phyloP scores from a whole-genome alignment of 2,329 filamentous ascomycete species.

The Claviceps maximensis region DNA sequence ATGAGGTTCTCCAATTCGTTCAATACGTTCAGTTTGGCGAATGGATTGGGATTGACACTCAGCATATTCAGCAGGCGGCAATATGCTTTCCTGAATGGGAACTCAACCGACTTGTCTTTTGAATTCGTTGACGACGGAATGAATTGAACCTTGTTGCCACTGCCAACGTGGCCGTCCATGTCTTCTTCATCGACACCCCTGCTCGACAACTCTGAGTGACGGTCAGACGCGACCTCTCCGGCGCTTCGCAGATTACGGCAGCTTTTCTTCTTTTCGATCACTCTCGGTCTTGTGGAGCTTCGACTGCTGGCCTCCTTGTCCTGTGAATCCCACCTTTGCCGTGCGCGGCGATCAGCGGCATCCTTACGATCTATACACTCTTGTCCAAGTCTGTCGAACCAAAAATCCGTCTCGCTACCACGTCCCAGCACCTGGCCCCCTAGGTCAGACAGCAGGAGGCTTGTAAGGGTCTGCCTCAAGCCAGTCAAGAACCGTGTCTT shows the following conservation, averaged over 20 bases:
- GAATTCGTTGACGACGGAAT: background rate
- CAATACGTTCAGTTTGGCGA: constrained; percentile 69
- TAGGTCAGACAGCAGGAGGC: constrained; percentile 77
- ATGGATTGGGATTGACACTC: constrained; percentile 77
- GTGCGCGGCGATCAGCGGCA: constrained; percentile 34
- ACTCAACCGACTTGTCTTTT: constrained; percentile 31
- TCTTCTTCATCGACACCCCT: constrained; percentile 29
- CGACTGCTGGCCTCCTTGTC: constrained; percentile 26
- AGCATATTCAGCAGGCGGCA: constrained; percentile 71
- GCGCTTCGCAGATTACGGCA: constrained; percentile 48
- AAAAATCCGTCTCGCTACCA: constrained; percentile 85
- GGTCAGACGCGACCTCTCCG: constrained; percentile 26
- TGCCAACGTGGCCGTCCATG: constrained; percentile 12
- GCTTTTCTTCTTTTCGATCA: constrained; percentile 54
- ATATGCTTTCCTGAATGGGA: constrained; percentile 73
- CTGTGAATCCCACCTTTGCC: constrained; percentile 26
- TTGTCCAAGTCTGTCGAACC: constrained; percentile 61
- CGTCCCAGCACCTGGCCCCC: constrained; percentile 74
- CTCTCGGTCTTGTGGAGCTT: constrained; percentile 34
- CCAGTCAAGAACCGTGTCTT: constrained; percentile 69
- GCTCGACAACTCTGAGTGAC: constrained; percentile 25
- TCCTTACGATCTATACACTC: constrained; percentile 52
- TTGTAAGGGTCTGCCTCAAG: constrained; percentile 66
- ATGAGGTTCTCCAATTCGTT: constrained; percentile 76
- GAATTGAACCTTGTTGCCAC: constrained; percentile 2